Percentiles rank a stretch among this genome's conserved stretches.
Evolutionary conservation across 1,284 basidiomycete species (phyloP).

Genomic region (Cystobasidiaceae sp.): DNA sequence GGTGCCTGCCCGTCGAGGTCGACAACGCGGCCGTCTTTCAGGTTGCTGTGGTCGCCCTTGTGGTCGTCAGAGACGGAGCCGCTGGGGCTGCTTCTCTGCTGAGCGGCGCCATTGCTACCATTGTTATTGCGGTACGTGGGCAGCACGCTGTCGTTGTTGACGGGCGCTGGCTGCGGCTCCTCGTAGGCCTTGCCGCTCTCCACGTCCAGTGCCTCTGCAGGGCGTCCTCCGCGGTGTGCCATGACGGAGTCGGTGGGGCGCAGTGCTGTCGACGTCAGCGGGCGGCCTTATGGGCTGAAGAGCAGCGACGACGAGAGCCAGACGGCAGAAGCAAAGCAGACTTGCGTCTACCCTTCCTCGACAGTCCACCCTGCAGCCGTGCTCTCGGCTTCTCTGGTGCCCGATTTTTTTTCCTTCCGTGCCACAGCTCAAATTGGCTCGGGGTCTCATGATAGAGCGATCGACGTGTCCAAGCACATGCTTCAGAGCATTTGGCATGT

Average conservation of each 20-base stretch:
- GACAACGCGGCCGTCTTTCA: conserved; percentile 12
- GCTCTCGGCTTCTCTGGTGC: background rate
- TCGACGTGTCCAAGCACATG: conserved; percentile 2
- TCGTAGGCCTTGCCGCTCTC: conserved; percentile 13
- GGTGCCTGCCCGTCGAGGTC: conserved; percentile 9
- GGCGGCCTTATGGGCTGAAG: too few relatives aligned
- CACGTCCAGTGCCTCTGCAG: conserved; percentile 4
- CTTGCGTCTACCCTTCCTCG: background rate
- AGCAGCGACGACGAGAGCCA: background rate
- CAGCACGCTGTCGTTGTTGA: conserved; percentile 18
- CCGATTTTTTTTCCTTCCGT: conserved; percentile 13
- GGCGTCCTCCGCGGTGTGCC: background rate
- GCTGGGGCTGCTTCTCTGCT: conserved; percentile 3
- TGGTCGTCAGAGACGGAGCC: conserved; percentile 15
- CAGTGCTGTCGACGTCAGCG: background rate
- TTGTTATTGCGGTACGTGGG: conserved; percentile 19
- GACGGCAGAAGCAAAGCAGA: background rate
- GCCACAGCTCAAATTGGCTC: background rate
- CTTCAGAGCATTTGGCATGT: background rate
- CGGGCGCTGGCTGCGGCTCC: conserved; percentile 1
- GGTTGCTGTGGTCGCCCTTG: conserved; percentile 5
- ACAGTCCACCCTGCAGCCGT: background rate
- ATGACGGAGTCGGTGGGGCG: background rate
- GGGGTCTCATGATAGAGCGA: conserved; percentile 6
- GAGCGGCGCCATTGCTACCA: background rate